Evolutionary conservation across 352 stramenopile species (phyloP).

Genomic region (Phytophthora nicotianae): DNA sequence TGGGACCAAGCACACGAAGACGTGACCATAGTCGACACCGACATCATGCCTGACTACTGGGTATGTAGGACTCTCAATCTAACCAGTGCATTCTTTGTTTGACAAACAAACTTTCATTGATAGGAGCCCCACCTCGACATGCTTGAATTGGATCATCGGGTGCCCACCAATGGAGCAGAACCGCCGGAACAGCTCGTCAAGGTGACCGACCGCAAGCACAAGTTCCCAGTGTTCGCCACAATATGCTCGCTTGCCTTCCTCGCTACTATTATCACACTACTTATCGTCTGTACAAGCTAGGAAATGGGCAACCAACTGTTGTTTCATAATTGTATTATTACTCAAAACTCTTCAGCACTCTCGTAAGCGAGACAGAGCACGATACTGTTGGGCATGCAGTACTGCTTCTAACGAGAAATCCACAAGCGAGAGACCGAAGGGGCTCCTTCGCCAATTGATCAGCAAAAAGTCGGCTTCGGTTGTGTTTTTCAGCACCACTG

Average conservation of each 20-base stretch:
- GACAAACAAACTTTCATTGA: not conserved
- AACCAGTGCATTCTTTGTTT: not conserved
- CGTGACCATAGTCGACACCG: slow-evolving; percentile 37
- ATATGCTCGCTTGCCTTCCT: slow-evolving; percentile 75
- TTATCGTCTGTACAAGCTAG: slow-evolving; percentile 63
- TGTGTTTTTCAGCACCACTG: slow-evolving; percentile 4
- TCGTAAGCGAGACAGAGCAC: slow-evolving; percentile 23
- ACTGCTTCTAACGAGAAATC: slow-evolving; percentile 39
- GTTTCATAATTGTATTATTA: slow-evolving; percentile 8
- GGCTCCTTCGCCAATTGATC: slow-evolving; percentile 36
- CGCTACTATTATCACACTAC: slow-evolving; percentile 61
- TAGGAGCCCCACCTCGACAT: slow-evolving; percentile 2
- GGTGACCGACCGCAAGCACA: slow-evolving; percentile 70
- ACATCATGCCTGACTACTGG: slow-evolving; percentile 63
- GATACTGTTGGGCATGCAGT: slow-evolving; percentile 34
- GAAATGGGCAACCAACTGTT: not conserved
- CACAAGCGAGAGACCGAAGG: slow-evolving; percentile 33
- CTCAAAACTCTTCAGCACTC: slow-evolving; percentile 10
- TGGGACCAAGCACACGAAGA: slow-evolving; percentile 16
- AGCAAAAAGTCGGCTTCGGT: slow-evolving; percentile 23
- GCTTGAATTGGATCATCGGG: slow-evolving; percentile 25
- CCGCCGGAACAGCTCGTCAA: slow-evolving; percentile 75
- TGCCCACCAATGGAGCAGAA: slow-evolving; percentile 59
- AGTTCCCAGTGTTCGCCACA: slow-evolving; percentile 72
- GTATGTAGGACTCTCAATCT: slow-evolving; percentile 9